These are phyloP conservation scores for Sporisorium graminicola DNA, from an alignment of 1,284 basidiomycete genomes.

Conservation along the genomic window DNA sequence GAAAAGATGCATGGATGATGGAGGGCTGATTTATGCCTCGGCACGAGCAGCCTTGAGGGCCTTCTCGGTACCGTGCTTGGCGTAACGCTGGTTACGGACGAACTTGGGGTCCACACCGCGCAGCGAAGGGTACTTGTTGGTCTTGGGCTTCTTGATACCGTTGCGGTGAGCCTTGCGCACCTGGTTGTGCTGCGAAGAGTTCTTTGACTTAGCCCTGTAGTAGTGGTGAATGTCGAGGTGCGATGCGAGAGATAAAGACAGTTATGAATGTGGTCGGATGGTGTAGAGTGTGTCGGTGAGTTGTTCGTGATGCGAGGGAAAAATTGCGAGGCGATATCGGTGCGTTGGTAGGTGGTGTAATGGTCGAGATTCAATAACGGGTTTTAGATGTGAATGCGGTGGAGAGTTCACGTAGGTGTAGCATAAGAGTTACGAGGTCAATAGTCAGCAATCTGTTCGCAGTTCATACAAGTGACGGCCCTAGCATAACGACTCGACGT, in stretches of 20 bases:
- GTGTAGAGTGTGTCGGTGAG: not conserved
- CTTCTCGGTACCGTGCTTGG: slow-evolving; percentile 82
- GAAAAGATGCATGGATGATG: not conserved
- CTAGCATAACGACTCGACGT: not conserved
- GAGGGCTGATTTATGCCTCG: slow-evolving; percentile 40
- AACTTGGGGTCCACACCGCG: slow-evolving; percentile 94
- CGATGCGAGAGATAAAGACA: not conserved
- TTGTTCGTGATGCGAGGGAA: not conserved
- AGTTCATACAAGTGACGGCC: not conserved
- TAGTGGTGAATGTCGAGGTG: not conserved
- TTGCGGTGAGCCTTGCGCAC: slow-evolving; percentile 95
- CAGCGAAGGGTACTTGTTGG: slow-evolving; percentile 83
- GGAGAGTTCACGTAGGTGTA: not conserved
- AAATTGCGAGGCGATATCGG: not conserved
- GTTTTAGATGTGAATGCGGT: not conserved
- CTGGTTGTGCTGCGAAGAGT: slow-evolving; percentile 68
- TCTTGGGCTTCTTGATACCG: slow-evolving; percentile 74
- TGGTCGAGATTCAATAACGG: slow-evolving; percentile 1
- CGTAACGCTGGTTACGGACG: slow-evolving; percentile 85
- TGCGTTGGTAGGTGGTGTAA: not conserved
- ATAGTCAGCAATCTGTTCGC: slow-evolving; percentile 9
- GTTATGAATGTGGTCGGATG: not conserved
- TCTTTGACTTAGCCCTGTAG: slow-evolving; percentile 68
- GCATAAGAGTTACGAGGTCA: not conserved
- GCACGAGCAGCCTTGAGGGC: slow-evolving; percentile 54